phyloP scores from a whole-genome alignment of 768 basidiomycete species.

The Podaxis pistillaris region DNA sequence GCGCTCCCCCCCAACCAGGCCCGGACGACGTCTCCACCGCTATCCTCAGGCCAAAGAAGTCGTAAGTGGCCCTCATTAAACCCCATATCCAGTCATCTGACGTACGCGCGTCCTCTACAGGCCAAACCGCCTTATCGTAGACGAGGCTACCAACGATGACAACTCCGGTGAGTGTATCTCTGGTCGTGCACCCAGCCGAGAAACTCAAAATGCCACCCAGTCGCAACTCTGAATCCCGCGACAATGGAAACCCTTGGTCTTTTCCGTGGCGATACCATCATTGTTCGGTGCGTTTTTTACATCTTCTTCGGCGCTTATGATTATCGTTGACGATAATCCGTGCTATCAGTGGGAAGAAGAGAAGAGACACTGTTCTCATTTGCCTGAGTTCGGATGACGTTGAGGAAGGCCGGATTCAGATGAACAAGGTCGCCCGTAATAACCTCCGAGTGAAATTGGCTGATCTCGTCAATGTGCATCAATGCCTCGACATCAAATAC shows the following conservation, averaged over 20 bases:
- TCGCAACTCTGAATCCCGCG: conserved; percentile 92
- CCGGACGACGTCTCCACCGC: conserved; percentile 92
- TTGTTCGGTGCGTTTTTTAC: conserved; percentile 65
- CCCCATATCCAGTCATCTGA: conserved; percentile 14
- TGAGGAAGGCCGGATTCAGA: conserved; percentile 95
- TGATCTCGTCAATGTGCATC: conserved; percentile 93
- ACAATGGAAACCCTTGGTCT: conserved; percentile 94
- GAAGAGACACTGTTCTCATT: conserved; percentile 96
- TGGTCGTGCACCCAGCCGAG: background rate
- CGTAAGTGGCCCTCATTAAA: conserved; percentile 52
- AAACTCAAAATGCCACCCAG: conserved; percentile 35
- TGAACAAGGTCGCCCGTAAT: conserved; percentile 99
- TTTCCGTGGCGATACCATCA: conserved; percentile 97
- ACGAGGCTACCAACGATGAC: conserved; percentile 91
- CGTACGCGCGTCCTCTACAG: conserved; percentile 39
- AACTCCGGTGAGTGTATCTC: conserved; percentile 71
- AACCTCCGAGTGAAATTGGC: conserved; percentile 97
- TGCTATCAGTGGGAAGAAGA: conserved; percentile 83
- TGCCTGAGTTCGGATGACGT: conserved; percentile 94
- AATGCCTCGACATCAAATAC: conserved; percentile 97
- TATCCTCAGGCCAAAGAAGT: conserved; percentile 96
- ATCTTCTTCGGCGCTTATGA: background rate
- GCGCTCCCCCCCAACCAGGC: conserved; percentile 79
- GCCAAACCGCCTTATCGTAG: conserved; percentile 96
- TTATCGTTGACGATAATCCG: conserved; percentile 6